These are phyloP conservation scores for Kalmanozyma brasiliensis DNA, from an alignment of 1,284 basidiomycete genomes.

Conservation along the genomic window DNA sequence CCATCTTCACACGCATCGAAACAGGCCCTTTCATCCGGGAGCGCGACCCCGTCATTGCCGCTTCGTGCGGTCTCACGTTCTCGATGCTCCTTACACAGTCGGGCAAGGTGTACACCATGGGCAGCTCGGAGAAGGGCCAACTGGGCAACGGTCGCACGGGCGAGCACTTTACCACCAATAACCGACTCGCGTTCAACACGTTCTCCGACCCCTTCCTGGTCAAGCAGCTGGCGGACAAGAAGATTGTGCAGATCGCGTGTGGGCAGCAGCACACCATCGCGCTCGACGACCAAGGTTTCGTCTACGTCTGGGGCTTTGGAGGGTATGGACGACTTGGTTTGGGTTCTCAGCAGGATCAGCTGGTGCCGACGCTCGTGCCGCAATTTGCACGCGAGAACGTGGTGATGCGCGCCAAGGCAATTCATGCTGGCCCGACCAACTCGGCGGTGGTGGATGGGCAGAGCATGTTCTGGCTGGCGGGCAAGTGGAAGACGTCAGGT, in stretches of 20 bases:
- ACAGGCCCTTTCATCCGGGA: constrained; percentile 70
- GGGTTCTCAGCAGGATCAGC: constrained; percentile 83
- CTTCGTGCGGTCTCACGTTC: constrained; percentile 83
- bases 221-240: constrained; percentile 76
- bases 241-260: constrained; percentile 82
- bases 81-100: constrained; percentile 81
- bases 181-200: constrained; percentile 84
- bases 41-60: constrained; percentile 77
- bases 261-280: constrained; percentile 88
- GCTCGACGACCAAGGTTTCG: constrained; percentile 78
- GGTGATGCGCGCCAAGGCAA: constrained; percentile 74
- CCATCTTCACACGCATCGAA: constrained; percentile 76
- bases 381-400: constrained; percentile 71
- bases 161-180: constrained; percentile 84
- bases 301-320: constrained; percentile 73
- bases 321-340: constrained; percentile 70
- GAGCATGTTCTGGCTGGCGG: constrained; percentile 77
- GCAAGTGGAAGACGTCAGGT: constrained; percentile 87
- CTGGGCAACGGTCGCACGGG: constrained; percentile 90
- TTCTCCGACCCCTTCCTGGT: constrained; percentile 75
- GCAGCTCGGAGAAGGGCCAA: constrained; percentile 91
- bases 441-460: constrained; percentile 85
- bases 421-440: constrained; percentile 84
- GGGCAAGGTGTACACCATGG: constrained; percentile 85
- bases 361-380: constrained; percentile 55